Percentiles rank a stretch among this genome's conserved stretches.
phyloP scores from a whole-genome alignment of 768 basidiomycete species.

The Gelatoporia subvermispora region DNA sequence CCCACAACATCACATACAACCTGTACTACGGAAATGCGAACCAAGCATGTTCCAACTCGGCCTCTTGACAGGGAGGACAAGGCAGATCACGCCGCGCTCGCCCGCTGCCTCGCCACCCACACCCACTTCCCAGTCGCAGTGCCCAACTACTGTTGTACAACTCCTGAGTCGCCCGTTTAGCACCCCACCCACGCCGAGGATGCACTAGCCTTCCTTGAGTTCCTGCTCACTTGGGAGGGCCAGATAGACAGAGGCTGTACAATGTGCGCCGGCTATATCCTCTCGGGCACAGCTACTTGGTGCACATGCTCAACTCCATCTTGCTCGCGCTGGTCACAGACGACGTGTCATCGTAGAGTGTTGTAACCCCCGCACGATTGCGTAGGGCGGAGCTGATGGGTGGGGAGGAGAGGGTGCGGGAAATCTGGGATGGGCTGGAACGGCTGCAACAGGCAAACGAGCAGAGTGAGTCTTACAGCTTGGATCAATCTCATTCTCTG shows the following conservation, averaged over 20 bases:
- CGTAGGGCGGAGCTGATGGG: constrained; percentile 26
- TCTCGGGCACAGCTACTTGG: constrained; percentile 77
- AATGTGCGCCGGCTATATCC: constrained; percentile 46
- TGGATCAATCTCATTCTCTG: too few species aligned
- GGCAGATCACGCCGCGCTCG: constrained; percentile 48
- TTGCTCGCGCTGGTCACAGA: constrained; percentile 44
- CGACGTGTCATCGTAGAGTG: constrained; percentile 27
- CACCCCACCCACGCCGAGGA: constrained; percentile 76
- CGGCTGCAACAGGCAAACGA: constrained; percentile 23
- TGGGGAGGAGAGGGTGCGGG: constrained; percentile 26
- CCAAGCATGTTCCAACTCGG: constrained; percentile 5
- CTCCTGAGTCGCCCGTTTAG: constrained; percentile 33
- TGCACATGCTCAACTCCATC: constrained; percentile 73
- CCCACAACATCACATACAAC: too few species aligned
- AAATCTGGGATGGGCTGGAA: constrained; percentile 26
- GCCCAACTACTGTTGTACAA: constrained; percentile 75
- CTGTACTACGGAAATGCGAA: too few species aligned
- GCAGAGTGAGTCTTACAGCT: constrained; percentile 13
- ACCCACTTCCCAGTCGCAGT: constrained; percentile 60
- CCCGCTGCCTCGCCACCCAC: constrained; percentile 42
- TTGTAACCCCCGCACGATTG: constrained; percentile 22
- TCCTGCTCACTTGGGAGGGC: constrained; percentile 46
- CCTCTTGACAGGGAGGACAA: constrained; percentile 65
- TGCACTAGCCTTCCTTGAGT: constrained; percentile 54
- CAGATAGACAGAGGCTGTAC: constrained; percentile 25